Evolutionary conservation across 2,329 filamentous ascomycete genomes (phyloP), one percentile per base, ranked within the genome.

Genomic region (Hypoxylon rubiginosum): DNA sequence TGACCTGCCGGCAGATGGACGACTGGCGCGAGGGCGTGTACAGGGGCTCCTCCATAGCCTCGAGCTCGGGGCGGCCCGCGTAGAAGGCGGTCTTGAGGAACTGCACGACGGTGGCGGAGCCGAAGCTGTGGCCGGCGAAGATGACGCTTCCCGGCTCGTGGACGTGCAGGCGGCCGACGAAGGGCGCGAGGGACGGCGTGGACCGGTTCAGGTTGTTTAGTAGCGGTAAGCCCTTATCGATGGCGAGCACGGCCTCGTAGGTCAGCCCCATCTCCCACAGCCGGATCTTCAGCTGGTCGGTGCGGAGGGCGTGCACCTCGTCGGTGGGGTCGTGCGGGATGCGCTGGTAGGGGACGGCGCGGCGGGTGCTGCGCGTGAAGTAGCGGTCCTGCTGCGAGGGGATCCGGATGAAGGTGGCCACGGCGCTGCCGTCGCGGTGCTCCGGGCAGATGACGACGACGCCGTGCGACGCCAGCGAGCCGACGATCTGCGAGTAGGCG

Each of bases 111-210:
- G 91, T 93, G 0, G 92, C 86, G 0, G 90, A 91, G 21, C 93
- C 93, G 70, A 97, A 97, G 17, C 90, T 93, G 78, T 97, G 93
- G 3, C 93, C 93, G 0, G 87, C 88, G 75, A 92, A 95, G 45
- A 90, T 86, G 49, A 97, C 88, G 56, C 85, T 87, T 1, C 93
- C 93, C 0, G 92, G 92, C 8, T 86, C 83, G 63, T 90, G 87
- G 3, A 97, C 85, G 67, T 92, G 85, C 50, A 96, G 83, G 58
- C 81, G 81, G n/a, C 82, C 80, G 26, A 82, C 77, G 64, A 97
- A 91, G 73, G 86, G 85, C 10, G 80, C 77, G 0, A 95, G 81
- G 3, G 87, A 77, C 1, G 82, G 82, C 1, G 81, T 82, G 67
- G 72, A 78, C 9, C 72, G 77, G 70, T 90, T 88, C 36, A 90